phyloP scores from a whole-genome alignment of 352 stramenopile genomes.

The Pythium sukuiense region DNA sequence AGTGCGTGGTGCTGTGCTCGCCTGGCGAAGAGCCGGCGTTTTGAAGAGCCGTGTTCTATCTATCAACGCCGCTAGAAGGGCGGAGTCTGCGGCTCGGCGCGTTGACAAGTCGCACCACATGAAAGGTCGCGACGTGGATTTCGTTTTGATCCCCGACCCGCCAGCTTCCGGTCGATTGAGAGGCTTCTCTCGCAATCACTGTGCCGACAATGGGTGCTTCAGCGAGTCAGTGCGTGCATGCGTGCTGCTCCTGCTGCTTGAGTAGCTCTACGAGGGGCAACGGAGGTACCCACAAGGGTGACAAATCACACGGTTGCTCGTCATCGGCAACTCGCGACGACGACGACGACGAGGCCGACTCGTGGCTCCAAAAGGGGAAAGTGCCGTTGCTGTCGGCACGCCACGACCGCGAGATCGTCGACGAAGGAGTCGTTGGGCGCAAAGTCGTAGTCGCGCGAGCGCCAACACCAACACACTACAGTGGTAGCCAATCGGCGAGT shows the following conservation, averaged over 20 bases:
- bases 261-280: neutral
- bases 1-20: conserved; percentile 70
- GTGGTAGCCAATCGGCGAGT: neutral
- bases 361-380: conserved; percentile 68
- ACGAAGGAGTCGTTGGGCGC: conserved; percentile 41
- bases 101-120: conserved; percentile 22
- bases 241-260: conserved; percentile 19
- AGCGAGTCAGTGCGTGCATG: conserved; percentile 4
- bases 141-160: neutral
- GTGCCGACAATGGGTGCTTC: conserved; percentile 2
- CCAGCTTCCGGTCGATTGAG: neutral
- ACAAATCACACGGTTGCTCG: neutral
- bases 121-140: neutral
- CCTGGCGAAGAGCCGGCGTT: conserved; percentile 61
- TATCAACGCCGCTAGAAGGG: neutral
- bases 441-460: conserved; percentile 58
- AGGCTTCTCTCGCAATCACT: neutral
- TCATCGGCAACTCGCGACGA: conserved; percentile 15
- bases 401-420: conserved; percentile 36
- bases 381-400: conserved; percentile 54
- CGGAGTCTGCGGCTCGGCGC: neutral
- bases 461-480: conserved; percentile 17
- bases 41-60: conserved; percentile 14
- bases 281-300: neutral
- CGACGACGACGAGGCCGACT: conserved; percentile 24